Evolutionary conservation across 768 basidiomycete genomes (phyloP), one percentile per base, ranked within the genome.

Genomic region (Gymnopilus dilepis): DNA sequence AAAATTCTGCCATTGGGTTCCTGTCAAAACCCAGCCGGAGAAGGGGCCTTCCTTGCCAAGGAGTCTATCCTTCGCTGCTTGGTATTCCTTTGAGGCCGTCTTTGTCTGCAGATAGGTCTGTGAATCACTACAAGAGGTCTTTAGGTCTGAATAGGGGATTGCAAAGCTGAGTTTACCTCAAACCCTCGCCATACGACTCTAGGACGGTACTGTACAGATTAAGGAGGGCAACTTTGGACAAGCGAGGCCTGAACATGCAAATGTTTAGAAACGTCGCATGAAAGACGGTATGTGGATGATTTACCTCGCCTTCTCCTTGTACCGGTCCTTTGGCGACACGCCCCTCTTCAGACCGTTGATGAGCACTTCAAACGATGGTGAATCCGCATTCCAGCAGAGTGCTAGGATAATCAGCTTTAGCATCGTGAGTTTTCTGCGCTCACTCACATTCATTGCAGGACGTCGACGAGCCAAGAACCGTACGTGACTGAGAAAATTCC

Each of bases 291-390:
- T 28, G 11, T 1, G 54, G 7, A 8, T 43, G 11, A 31, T 11
- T 13, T 58, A 89, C 92, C 87, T 84, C 40, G 84, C 86, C 71
- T 88, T 88, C 6, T 82, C 74, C 31, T 81, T 81, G 63, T 84
- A 78, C 24, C 89, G 81, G 67, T 91, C 85, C 69, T 91, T 93
- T 0, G 88, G 84, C 11, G 90, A 77, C 1, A 91, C 86, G 1
- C 93, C 93, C 45, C 93, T 86, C 67, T 84, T 88, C n/a, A 88
- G 76, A 2, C 94, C 93, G 62, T 91, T 92, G 64, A 91, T 91
- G 47, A 94, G 69, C 21, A 92, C 81, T 69, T 96, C 91, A 28
- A 75, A 70, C 5, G 76, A 61, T n/a, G 67, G 56, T 0, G 80
- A 77, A 50, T 86, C 86, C 13, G 86, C 82, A 2, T 85, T 75